Percentiles rank a stretch among this genome's conserved stretches.
These are phyloP conservation scores for Begonia masoniana DNA, from an alignment of 306 rosid genomes.

Conservation along the genomic window DNA sequence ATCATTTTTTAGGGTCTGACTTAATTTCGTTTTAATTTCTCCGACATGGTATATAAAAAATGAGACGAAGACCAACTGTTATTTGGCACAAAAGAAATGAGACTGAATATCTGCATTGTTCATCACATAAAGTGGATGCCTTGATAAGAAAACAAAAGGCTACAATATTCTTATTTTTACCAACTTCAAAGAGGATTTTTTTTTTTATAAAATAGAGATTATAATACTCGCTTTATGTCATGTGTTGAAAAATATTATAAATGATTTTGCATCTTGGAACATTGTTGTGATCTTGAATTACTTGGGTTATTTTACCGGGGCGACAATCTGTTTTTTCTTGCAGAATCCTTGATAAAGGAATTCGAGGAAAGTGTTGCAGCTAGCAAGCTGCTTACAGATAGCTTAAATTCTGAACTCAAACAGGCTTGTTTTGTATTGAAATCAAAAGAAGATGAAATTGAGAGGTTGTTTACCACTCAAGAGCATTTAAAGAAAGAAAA, in stretches of 20 bases:
- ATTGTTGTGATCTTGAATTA: not conserved
- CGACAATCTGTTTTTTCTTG: conserved; percentile 8
- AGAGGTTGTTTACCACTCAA: conserved; percentile 21
- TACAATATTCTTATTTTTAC: too few species aligned
- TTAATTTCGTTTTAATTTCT: not conserved
- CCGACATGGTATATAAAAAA: not conserved
- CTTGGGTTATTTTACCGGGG: conserved; percentile 6
- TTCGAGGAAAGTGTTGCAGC: conserved; percentile 44
- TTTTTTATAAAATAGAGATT: too few species aligned
- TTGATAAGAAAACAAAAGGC: not conserved
- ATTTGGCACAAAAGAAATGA: not conserved
- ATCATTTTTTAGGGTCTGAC: not conserved
- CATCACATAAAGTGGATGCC: not conserved
- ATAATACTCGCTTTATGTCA: too few species aligned
- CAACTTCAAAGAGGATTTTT: too few species aligned
- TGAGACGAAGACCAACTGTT: not conserved
- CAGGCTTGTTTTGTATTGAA: conserved; percentile 43
- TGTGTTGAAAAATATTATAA: too few species aligned
- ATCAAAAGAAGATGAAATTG: conserved; percentile 53
- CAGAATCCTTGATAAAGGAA: conserved; percentile 55
- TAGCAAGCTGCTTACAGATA: conserved; percentile 43
- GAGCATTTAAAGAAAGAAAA: conserved; percentile 48
- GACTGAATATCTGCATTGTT: not conserved
- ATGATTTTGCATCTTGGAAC: conserved; percentile 2
- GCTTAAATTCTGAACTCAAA: conserved; percentile 44